These are phyloP conservation scores for Nigrograna mackinnonii DNA, from an alignment of 2,329 filamentous ascomycete genomes.

Conservation along the genomic window DNA sequence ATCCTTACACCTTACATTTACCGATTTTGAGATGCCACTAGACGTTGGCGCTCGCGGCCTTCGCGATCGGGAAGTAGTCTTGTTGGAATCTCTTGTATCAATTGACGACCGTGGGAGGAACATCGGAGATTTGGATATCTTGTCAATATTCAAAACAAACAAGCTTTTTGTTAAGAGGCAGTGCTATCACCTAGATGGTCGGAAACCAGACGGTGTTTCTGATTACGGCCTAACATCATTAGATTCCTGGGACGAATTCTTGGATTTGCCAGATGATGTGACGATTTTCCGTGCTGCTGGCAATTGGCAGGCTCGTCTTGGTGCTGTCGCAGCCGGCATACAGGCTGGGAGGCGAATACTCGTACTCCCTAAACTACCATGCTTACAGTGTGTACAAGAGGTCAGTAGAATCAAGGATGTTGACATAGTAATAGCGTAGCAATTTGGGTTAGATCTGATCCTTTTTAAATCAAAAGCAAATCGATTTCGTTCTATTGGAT, in stretches of 20 bases:
- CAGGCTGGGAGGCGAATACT: too few species aligned
- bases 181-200: neutral
- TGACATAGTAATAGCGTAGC: too few species aligned
- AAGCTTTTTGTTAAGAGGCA: neutral
- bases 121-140: neutral
- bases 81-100: neutral
- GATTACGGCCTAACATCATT: neutral
- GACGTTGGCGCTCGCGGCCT: neutral
- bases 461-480: too few species aligned
- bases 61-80: neutral
- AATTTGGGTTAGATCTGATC: too few species aligned
- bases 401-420: too few species aligned
- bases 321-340: too few species aligned
- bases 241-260: slow-evolving; percentile 8
- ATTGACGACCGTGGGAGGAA: neutral
- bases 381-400: too few species aligned
- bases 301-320: slow-evolving; percentile 5
- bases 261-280: neutral
- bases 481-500: too few species aligned
- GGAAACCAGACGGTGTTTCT: neutral
- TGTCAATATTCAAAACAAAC: neutral
- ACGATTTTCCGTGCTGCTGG: slow-evolving; percentile 1
- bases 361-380: too few species aligned
- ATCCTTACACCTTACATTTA: neutral
- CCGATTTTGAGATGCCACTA: neutral